Conservation (phyloP, 306 rosid genomes). For the Malus fusca region DNA sequence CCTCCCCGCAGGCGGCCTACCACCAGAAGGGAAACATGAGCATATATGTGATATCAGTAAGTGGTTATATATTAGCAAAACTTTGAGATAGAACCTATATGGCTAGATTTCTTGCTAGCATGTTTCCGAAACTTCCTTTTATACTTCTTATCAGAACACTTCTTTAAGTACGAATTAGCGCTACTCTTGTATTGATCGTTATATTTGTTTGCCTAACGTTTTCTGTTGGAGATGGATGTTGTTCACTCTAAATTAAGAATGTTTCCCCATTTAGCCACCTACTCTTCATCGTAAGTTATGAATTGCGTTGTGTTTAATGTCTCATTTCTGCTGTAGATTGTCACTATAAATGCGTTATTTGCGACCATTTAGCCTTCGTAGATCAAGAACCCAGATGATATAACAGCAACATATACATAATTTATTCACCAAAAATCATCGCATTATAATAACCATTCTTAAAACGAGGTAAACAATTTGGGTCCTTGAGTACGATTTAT, state of each 20-base stretch:
- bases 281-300: background rate
- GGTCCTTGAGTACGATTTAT: slow-evolving; percentile 65
- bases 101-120: background rate
- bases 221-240: background rate
- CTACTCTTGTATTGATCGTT: background rate
- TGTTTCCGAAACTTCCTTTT: background rate
- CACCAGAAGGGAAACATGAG: slow-evolving; percentile 54
- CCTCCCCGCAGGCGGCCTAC: slow-evolving; percentile 52
- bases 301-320: background rate
- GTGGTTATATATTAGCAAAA: background rate
- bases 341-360: too few relatives aligned
- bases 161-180: background rate
- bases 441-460: slow-evolving; percentile 54
- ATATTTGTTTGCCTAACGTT: background rate
- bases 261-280: too few relatives aligned
- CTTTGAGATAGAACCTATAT: background rate
- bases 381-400: background rate
- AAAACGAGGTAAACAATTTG: slow-evolving; percentile 56
- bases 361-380: background rate
- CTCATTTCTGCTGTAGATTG: background rate
- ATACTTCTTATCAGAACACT: background rate
- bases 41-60: background rate
- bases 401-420: background rate
- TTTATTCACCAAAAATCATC: slow-evolving; percentile 33
- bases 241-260: background rate